Conservation (phyloP, 2,329 filamentous ascomycete genomes). For the Penicillium janthinellum region DNA sequence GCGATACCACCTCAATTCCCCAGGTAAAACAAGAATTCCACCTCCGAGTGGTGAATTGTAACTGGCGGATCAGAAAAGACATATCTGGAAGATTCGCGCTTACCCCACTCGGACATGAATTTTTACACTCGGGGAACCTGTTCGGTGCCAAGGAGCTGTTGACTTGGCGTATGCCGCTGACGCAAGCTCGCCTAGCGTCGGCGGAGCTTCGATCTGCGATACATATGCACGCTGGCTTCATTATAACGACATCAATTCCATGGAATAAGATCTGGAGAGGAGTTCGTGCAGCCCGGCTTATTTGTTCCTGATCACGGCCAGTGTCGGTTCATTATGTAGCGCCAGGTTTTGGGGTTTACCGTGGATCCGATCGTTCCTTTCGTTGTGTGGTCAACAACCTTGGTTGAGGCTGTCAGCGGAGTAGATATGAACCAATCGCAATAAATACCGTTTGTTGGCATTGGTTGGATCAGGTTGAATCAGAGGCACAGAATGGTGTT, state of each 20-base stretch:
- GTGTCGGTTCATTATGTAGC: neutral
- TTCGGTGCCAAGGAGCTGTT: neutral
- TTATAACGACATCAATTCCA: neutral
- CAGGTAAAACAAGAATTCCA: neutral
- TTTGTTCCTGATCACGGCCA: neutral
- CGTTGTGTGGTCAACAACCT: slow-evolving; percentile 4
- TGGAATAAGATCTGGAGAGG: neutral
- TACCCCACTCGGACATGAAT: slow-evolving; percentile 5
- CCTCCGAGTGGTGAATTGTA: neutral
- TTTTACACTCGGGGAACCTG: neutral
- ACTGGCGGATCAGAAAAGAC: neutral
- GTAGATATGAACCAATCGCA: slow-evolving; percentile 14
- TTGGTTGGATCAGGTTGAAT: slow-evolving; percentile 1
- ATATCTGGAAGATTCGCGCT: slow-evolving; percentile 3
- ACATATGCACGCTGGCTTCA: neutral
- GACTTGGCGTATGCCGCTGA: slow-evolving; percentile 6
- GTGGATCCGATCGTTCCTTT: slow-evolving; percentile 7
- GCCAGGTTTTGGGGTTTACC: neutral
- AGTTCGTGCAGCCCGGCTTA: neutral
- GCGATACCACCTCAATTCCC: neutral
- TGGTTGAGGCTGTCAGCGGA: slow-evolving; percentile 12
- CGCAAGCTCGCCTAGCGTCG: slow-evolving; percentile 5
- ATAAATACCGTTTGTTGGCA: neutral
- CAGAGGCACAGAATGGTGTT: neutral
- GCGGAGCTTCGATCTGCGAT: neutral